A percentile compares a stretch with the other conserved stretches of the same genome.
These are phyloP conservation scores for Vigna unguiculata DNA, from an alignment of 306 rosid genomes.

Conservation along the genomic window DNA sequence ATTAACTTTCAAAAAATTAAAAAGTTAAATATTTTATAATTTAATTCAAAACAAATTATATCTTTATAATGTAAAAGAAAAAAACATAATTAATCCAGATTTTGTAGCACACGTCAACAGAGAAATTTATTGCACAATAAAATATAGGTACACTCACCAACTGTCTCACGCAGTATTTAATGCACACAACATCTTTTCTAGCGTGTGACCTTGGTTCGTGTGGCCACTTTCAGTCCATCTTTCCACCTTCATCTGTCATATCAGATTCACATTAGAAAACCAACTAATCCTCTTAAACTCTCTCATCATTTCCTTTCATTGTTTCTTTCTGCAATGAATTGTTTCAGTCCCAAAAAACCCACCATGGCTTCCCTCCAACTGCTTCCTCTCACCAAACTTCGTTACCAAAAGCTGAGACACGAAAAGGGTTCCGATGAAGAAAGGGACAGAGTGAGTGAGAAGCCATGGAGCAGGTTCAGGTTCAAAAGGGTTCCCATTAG, in stretches of 20 bases:
- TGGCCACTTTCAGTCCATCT: neutral
- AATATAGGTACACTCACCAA: constrained; percentile 33
- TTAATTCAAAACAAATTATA: too few relatives aligned
- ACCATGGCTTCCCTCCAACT: constrained; percentile 49
- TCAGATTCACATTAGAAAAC: constrained; percentile 16
- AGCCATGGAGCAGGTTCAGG: constrained; percentile 58
- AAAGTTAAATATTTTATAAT: too few relatives aligned
- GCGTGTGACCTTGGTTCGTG: constrained; percentile 26
- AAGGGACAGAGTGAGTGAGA: constrained; percentile 35
- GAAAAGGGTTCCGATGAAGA: constrained; percentile 44
- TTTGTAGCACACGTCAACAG: too few relatives aligned
- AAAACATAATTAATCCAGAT: too few relatives aligned
- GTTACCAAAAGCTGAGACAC: constrained; percentile 61
- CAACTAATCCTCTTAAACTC: constrained; percentile 20
- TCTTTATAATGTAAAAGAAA: too few relatives aligned
- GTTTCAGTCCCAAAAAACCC: neutral
- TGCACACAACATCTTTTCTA: constrained; percentile 40
- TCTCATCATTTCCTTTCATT: neutral
- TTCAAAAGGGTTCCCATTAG: constrained; percentile 52
- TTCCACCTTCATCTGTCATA: neutral
- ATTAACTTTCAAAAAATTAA: too few relatives aligned
- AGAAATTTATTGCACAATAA: neutral
- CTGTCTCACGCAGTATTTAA: constrained; percentile 46
- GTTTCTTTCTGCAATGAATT: neutral
- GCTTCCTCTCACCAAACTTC: constrained; percentile 40